These are phyloP conservation scores for Tremella mesenterica DNA, from an alignment of 768 basidiomycete genomes.

Conservation along the genomic window DNA sequence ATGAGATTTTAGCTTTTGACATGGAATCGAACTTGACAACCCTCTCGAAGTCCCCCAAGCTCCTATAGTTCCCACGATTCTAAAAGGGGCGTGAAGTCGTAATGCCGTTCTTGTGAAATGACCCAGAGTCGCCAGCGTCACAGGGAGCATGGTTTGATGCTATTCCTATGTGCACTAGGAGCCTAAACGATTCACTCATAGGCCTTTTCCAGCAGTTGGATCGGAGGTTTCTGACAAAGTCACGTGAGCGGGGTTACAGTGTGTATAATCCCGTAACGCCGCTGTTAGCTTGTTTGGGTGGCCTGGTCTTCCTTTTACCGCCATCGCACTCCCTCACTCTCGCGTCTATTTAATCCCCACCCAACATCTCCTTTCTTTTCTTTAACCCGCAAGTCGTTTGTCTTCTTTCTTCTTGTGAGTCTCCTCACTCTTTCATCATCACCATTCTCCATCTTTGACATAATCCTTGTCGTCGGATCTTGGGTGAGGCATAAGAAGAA, in stretches of 20 bases:
- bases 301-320: too few species aligned
- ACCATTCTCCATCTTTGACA: not conserved
- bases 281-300: too few species aligned
- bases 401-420: conserved; percentile 2
- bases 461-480: not conserved
- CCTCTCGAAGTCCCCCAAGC: not conserved
- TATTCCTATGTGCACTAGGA: not conserved
- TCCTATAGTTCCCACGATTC: not conserved
- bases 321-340: too few species aligned
- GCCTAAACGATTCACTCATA: not conserved
- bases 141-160: not conserved
- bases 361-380: not conserved
- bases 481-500: too few species aligned
- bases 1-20: conserved; percentile 45
- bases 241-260: too few species aligned
- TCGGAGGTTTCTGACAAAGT: too few species aligned
- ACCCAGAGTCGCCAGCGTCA: not conserved
- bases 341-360: too few species aligned
- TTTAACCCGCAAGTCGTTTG: not conserved
- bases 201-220: too few species aligned
- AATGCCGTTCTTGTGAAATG: not conserved
- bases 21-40: not conserved
- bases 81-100: not conserved
- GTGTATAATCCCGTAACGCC: too few species aligned
- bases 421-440: not conserved